Conservation (phyloP, 2,329 filamentous ascomycete species). For the Fusarium algeriense region DNA sequence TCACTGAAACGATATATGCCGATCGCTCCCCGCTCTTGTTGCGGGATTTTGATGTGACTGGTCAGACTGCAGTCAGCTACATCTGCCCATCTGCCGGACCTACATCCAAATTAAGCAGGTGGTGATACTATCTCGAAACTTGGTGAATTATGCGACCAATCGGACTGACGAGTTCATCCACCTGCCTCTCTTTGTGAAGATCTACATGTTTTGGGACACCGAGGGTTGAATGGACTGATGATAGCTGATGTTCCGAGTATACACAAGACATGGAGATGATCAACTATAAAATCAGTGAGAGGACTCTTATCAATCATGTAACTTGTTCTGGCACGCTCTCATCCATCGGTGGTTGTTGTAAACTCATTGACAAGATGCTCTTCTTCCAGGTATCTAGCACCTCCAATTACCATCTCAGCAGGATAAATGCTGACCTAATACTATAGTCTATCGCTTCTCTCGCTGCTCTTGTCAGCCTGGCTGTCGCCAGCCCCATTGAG, state of each 20-base stretch:
- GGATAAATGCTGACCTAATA: not conserved
- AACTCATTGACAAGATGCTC: slow-evolving; percentile 33
- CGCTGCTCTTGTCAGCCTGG: slow-evolving; percentile 47
- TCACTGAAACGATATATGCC: slow-evolving; percentile 33
- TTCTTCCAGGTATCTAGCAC: slow-evolving; percentile 31
- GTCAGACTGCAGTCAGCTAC: not conserved
- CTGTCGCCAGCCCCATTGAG: slow-evolving; percentile 46
- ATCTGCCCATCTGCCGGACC: slow-evolving; percentile 17
- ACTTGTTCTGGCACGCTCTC: not conserved
- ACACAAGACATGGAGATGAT: not conserved
- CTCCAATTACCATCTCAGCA: rapidly evolving
- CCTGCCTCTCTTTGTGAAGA: slow-evolving; percentile 22
- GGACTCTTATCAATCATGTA: not conserved
- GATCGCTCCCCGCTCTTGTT: slow-evolving; percentile 31
- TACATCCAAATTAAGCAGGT: slow-evolving; percentile 40
- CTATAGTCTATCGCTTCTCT: slow-evolving; percentile 44
- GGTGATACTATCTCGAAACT: slow-evolving; percentile 17
- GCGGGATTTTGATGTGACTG: slow-evolving; percentile 23
- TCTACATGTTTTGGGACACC: slow-evolving; percentile 18
- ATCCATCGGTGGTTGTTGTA: not conserved
- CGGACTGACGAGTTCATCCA: slow-evolving; percentile 2
- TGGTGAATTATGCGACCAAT: slow-evolving; percentile 22
- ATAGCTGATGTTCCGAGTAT: not conserved
- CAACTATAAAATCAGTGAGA: not conserved
- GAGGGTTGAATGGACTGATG: not conserved